Evolutionary conservation across 2,329 filamentous ascomycete species (phyloP).

Genomic region (Aspergillus sp.): DNA sequence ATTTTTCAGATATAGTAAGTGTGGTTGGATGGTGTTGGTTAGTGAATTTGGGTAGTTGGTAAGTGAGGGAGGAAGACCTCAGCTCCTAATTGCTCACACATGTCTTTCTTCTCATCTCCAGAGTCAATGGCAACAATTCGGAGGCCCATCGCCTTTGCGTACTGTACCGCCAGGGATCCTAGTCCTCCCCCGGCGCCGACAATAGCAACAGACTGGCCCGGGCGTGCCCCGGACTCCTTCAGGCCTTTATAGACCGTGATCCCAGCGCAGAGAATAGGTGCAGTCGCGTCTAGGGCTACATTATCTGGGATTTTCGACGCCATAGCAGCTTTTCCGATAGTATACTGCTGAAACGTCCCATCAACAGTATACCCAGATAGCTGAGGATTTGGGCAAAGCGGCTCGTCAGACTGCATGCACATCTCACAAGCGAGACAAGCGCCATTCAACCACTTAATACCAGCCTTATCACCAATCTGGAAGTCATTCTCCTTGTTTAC

Average conservation of each 20-base stretch:
- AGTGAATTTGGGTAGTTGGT: neutral
- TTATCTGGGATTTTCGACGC: conserved; percentile 79
- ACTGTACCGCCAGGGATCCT: conserved; percentile 77
- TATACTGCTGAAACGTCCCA: conserved; percentile 91
- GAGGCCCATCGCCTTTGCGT: conserved; percentile 82
- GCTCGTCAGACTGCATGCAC: conserved; percentile 79
- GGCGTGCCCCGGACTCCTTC: conserved; percentile 73
- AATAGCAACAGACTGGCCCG: conserved; percentile 78
- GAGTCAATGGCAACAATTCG: conserved; percentile 76
- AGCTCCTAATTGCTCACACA: conserved; percentile 68
- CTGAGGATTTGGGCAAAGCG: conserved; percentile 71
- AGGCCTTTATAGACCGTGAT: conserved; percentile 90
- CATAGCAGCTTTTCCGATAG: conserved; percentile 81
- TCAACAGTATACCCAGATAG: conserved; percentile 92
- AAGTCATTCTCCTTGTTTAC: conserved; percentile 71
- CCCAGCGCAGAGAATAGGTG: conserved; percentile 80
- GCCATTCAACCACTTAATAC: conserved; percentile 91
- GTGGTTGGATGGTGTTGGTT: too few relatives aligned
- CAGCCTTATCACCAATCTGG: conserved; percentile 78
- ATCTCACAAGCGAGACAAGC: conserved; percentile 80
- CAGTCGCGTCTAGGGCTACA: conserved; percentile 71
- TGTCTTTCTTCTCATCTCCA: conserved; percentile 74
- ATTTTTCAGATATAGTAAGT: neutral
- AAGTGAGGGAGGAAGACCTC: conserved; percentile 25
- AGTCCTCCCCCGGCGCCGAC: conserved; percentile 85